Percentiles rank a stretch among this genome's conserved stretches.
phyloP scores from a whole-genome alignment of 108 stramenopile species.

The Fragilaria crotonensis region DNA sequence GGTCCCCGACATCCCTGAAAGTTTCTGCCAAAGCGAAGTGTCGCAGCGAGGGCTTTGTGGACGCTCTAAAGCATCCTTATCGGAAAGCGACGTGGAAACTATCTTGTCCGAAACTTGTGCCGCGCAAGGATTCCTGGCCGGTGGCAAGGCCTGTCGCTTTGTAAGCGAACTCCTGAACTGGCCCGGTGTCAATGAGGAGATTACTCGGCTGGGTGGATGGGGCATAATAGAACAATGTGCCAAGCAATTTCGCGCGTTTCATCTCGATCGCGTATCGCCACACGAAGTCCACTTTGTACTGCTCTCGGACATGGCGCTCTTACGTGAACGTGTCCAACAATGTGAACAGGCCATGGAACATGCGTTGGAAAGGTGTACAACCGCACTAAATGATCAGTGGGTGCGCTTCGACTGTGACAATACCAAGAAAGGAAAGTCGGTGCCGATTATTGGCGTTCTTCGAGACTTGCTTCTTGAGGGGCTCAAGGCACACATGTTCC shows the following conservation, averaged over 20 bases:
- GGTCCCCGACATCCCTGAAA: neutral
- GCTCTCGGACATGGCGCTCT: neutral
- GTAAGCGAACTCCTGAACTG: conserved; percentile 31
- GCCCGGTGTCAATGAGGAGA: conserved; percentile 34
- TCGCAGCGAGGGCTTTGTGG: conserved; percentile 15
- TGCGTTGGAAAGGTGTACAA: neutral
- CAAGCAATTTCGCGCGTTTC: neutral
- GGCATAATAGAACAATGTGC: neutral
- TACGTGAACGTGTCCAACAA: neutral
- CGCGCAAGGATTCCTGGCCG: conserved; percentile 25
- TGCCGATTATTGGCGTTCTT: neutral
- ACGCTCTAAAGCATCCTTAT: conserved; percentile 7
- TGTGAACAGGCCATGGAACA: neutral
- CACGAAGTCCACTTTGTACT: neutral
- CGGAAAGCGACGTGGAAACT: conserved; percentile 15
- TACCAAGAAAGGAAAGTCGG: neutral
- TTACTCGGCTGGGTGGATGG: conserved; percentile 35
- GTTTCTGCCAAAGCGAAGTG: conserved; percentile 25
- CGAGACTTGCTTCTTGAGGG: neutral
- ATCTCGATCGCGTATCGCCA: neutral
- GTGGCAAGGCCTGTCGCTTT: conserved; percentile 36
- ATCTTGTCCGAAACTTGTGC: conserved; percentile 32
- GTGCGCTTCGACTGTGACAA: neutral
- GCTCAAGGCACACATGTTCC: neutral
- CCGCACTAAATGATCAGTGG: neutral